Evolutionary conservation across 2,329 filamentous ascomycete genomes (phyloP).

Genomic region (Trichoderma aggressivum): DNA sequence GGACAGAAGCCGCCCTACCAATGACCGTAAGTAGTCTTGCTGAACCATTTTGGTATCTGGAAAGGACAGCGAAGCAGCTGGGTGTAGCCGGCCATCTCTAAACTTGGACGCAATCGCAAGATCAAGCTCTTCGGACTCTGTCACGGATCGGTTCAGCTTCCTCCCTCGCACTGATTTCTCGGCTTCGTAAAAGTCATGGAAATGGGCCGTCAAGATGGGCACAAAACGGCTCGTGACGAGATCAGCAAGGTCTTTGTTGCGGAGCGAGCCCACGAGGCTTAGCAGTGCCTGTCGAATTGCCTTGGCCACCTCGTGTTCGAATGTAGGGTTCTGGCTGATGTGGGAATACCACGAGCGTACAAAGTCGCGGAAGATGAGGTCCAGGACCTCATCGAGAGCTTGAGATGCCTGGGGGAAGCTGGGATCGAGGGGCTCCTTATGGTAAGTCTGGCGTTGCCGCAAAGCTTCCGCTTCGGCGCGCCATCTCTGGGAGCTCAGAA

Average conservation of each 20-base stretch:
- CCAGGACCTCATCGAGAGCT: conserved; percentile 74
- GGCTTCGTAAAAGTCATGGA: conserved; percentile 87
- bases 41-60: conserved; percentile 81
- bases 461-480: conserved; percentile 64
- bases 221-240: conserved; percentile 77
- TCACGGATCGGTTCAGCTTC: conserved; percentile 83
- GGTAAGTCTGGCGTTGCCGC: conserved; percentile 63
- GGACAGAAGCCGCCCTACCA: conserved; percentile 71
- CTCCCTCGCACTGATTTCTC: conserved; percentile 83
- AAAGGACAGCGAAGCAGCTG: conserved; percentile 77
- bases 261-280: conserved; percentile 67
- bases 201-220: conserved; percentile 82
- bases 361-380: conserved; percentile 76
- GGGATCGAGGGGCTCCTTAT: conserved; percentile 67
- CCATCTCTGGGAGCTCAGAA: conserved; percentile 65
- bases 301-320: conserved; percentile 82
- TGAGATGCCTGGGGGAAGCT: conserved; percentile 74
- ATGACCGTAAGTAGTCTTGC: conserved; percentile 79
- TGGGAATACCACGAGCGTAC: conserved; percentile 82
- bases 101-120: conserved; percentile 95
- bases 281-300: conserved; percentile 70
- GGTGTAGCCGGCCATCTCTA: conserved; percentile 80
- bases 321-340: conserved; percentile 77
- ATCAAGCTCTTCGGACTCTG: conserved; percentile 94
- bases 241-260: conserved; percentile 78